phyloP scores from a whole-genome alignment of 192 early-diverging fungal species.

The Jimgerdemannia flammicorona region DNA sequence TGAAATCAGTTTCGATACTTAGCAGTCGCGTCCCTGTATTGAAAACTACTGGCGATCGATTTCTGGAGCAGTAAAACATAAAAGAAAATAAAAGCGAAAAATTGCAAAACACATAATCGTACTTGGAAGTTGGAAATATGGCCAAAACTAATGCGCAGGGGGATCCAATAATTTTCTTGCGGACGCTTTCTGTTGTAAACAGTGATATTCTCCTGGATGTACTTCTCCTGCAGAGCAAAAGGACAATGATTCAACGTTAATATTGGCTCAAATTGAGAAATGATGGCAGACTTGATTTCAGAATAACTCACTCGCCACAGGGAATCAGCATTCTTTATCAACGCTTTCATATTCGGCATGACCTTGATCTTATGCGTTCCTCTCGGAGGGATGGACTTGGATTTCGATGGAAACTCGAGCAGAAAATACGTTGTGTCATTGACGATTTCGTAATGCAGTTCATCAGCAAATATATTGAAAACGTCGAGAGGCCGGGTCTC shows the following conservation, averaged over 20 bases:
- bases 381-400: conserved; percentile 25
- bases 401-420: conserved; percentile 47
- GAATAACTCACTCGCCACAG: conserved; percentile 49
- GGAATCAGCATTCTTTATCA: conserved; percentile 57
- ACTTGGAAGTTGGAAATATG: conserved; percentile 65
- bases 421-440: conserved; percentile 73
- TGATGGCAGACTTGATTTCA: not conserved
- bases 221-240: conserved; percentile 53
- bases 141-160: conserved; percentile 64
- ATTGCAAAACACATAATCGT: not conserved
- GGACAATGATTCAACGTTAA: not conserved
- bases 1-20: not conserved
- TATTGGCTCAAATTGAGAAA: not conserved
- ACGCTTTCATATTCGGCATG: conserved; percentile 46
- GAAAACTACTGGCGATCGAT: too few species aligned
- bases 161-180: conserved; percentile 63
- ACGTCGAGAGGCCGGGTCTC: conserved; percentile 41
- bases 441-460: conserved; percentile 62
- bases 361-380: conserved; percentile 41
- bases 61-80: too few species aligned
- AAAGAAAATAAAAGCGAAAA: too few species aligned
- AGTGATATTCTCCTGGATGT: conserved; percentile 69
- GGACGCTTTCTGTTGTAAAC: conserved; percentile 67
- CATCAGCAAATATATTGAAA: conserved; percentile 48
- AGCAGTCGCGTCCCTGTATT: not conserved